Evolutionary conservation across 2,329 filamentous ascomycete genomes (phyloP), one percentile per base, ranked within the genome.

Genomic region (Calonectria ilicicola): DNA sequence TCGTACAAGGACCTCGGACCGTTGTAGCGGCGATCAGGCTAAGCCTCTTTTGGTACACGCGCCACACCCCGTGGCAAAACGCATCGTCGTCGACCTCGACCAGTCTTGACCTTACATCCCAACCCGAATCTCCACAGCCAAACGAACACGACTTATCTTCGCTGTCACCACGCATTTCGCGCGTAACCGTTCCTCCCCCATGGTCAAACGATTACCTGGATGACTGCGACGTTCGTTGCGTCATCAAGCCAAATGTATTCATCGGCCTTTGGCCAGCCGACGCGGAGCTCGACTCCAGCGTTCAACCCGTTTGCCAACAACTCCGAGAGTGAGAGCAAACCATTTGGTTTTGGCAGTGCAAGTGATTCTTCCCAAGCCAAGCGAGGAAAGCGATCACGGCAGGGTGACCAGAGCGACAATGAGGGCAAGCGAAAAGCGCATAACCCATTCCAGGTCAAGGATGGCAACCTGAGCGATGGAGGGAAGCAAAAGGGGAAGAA

Each of bases 191-290:
- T 73, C 38, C 74, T 74, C 74, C 77, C 78, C 74, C 79, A 85
- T 85, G 83, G 78, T 75, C 78, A 79, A 80, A 79, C 79, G 74
- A 79, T 72, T 75, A 68, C 73, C 70, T 77, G 77, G 82, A 80
- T 84, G 83, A 82, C 79, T 82, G 84, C 83, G 82, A 84, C 83
- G 77, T 74, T 73, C 72, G 83, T 84, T 84, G 84, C 84, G 83
- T 83, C 83, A 82, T 84, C 83, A 77, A 81, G 75, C 78, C 79
- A 81, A 78, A 85, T 85, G 84, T 82, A 83, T 80, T 82, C 83
- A 70, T 74, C 82, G 71, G 75, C 82, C 67, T 81, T 84, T 72
- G 79, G 81, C 75, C 81, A 82, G 76, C 79, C 82, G 77, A 81
- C 82, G 81, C 78, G 80, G 75, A 80, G 78, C 76, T 77, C 80